A percentile compares a stretch with the other conserved stretches of the same genome.
Conservation (phyloP, 75 land plant species). For the Cunninghamia lanceolata region DNA sequence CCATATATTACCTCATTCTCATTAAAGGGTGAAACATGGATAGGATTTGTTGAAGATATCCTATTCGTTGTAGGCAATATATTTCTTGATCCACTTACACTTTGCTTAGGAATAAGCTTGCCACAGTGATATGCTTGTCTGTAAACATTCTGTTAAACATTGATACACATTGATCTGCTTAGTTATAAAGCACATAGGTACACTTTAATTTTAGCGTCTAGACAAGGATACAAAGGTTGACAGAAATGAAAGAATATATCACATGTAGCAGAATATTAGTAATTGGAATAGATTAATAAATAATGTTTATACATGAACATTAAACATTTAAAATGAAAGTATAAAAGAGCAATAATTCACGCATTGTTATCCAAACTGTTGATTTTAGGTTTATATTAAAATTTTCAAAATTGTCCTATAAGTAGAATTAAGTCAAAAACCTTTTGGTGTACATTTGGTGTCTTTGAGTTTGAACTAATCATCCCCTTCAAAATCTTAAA, state of each 20-base stretch:
- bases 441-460: too few species aligned
- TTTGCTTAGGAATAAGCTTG: slow-evolving; percentile 70
- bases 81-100: slow-evolving; percentile 48
- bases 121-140: slow-evolving; percentile 81
- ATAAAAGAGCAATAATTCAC: too few species aligned
- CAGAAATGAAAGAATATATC: background rate
- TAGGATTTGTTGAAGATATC: slow-evolving; percentile 65
- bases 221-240: background rate
- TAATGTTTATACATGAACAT: background rate
- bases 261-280: background rate
- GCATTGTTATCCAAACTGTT: too few species aligned
- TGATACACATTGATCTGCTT: background rate
- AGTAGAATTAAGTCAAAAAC: background rate
- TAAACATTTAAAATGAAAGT: background rate
- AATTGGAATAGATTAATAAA: too few species aligned
- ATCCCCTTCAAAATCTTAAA: too few species aligned
- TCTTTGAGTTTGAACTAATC: too few species aligned
- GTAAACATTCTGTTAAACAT: slow-evolving; percentile 56
- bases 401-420: background rate
- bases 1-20: slow-evolving; percentile 81
- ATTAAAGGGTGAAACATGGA: slow-evolving; percentile 58
- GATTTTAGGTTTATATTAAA: too few species aligned
- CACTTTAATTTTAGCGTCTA: background rate
- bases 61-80: slow-evolving; percentile 56
- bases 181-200: background rate